phyloP scores from a whole-genome alignment of 257 asterid genomes.

The Anisodus tanguticus region DNA sequence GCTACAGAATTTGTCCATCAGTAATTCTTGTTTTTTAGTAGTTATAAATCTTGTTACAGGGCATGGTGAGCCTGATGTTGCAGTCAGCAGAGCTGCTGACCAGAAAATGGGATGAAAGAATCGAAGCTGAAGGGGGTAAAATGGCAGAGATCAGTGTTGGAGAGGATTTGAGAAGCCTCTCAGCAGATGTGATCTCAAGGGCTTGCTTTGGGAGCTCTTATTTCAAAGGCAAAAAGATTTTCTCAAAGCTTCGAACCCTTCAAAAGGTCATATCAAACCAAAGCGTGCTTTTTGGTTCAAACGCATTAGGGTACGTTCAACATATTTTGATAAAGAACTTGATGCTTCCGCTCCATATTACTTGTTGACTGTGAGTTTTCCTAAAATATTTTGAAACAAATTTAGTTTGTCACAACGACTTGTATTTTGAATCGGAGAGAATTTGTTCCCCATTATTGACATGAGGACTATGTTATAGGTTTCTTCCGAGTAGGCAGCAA shows the following conservation, averaged over 20 bases:
- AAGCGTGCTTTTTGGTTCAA: slow-evolving; percentile 60
- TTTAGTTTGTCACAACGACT: background rate
- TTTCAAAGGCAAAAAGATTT: slow-evolving; percentile 66
- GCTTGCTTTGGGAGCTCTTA: slow-evolving; percentile 87
- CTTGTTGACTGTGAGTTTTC: no score
- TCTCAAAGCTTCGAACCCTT: slow-evolving; percentile 79
- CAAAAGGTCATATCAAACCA: slow-evolving; percentile 63
- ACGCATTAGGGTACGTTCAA: slow-evolving; percentile 52
- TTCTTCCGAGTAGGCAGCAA: slow-evolving; percentile 48
- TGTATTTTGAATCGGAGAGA: background rate
- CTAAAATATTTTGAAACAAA: background rate
- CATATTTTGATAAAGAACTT: background rate
- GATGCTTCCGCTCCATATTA: background rate
- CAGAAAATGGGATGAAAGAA: slow-evolving; percentile 58
- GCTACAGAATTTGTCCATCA: background rate
- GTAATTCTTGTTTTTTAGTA: background rate
- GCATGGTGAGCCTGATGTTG: slow-evolving; percentile 76
- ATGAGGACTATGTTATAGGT: slow-evolving; percentile 34
- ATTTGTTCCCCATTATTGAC: background rate
- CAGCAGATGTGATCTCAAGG: slow-evolving; percentile 85
- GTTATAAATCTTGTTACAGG: slow-evolving; percentile 43
- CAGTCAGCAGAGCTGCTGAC: slow-evolving; percentile 57
- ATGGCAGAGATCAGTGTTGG: slow-evolving; percentile 65
- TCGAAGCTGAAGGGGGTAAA: slow-evolving; percentile 47
- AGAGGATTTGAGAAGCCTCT: slow-evolving; percentile 67